Base-by-base conservation (phyloP, 1,139 yeast genomes). In the Hyphopichia burtonii region DNA sequence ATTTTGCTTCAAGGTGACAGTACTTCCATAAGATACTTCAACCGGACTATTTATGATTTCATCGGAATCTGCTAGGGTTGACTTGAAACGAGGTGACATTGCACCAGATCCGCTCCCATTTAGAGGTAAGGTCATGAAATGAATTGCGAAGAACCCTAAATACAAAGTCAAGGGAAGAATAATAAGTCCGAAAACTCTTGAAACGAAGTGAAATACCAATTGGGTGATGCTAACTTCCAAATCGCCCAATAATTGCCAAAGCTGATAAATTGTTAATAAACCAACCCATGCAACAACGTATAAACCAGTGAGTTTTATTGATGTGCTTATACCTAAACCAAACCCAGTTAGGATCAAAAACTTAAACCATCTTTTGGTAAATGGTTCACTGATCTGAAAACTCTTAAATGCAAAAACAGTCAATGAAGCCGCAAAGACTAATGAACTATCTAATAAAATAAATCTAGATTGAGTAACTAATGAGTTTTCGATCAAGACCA, bases 1-100 rank as follows among this genome's bases (percentile, higher is more conserved):
- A n/a, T 63, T 54, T 58, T 87, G 94, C 49, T 88, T 79, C 14
- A 88, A 51, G 12, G 88, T 81, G 15, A 88, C 71, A 0, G 80
- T 69, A 40, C 88, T 77, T 3, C 94, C 95, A 58, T 71, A 82
- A 4, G 78, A 70, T 0, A 87, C 78, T 40, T 74, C 74, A 5
- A 75, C 76, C 7, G 80, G 74, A 46, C 68, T 61, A 41, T 67
- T 54, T 8, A 41, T 34, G 14, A 66, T 48, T 34, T 71, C 51
- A 42, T 68, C 68, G 41, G 74, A 70, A 44, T 75, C 74, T 35
- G 53, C 47, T 27, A 85, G 63, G 2, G 76, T 61, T 11, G 77
- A 66, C 56, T 83, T 82, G 63, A 83, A 86, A n/a, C 66, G 64
- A 2, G 87, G 70, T 31, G 85, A 61, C 63, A 86, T 61, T 41